Evolutionary conservation across 768 basidiomycete genomes (phyloP), one percentile per base, ranked within the genome.

Genomic region (Kwoniella shandongensis): DNA sequence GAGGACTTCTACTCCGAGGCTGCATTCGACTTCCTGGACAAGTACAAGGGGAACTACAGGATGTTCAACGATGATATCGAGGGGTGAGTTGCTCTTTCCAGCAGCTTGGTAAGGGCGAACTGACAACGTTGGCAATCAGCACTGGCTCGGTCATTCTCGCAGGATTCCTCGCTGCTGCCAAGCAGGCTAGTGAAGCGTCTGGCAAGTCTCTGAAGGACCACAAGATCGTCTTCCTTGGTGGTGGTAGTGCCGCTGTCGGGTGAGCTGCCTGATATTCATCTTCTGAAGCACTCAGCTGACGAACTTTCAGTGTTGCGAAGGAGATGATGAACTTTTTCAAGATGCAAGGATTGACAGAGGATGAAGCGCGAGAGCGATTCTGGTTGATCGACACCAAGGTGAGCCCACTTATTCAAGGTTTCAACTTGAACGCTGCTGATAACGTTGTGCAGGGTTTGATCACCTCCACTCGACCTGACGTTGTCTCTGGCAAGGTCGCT

Each of bases 51-150:
- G 61, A 81, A 84, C 51, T 91, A 88, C 72, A 85, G 85, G 22
- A 79, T 88, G 30, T 91, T 91, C 81, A 91, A 91, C 72, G 91
- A 94, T 64, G 90, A 93, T 70, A 90, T 92, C 63, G 89, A 91
- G 72, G 86, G 83, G 65, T 71, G 48, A 63, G 65, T 51, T 17
- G 18, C 6, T 5, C n/a, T 32, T 40, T 23, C 7, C 25, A 6
- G 13, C 27, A 39, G 10, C 17, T 2, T 30, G n/a, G n/a, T n/a
- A n/a, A n/a, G n/a, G n/a, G n/a, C n/a, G n/a, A 44, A 25, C 56
- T 69, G 51, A 61, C 27, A 29, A 38, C 57, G 27, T 22, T 12
- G 42, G 4, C 15, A 11, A 22, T 26, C 68, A 86, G 86, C 40
- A 97, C 92, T 1, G 92, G 91, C 18, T 88, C 89, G 27, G 91